phyloP scores from a whole-genome alignment of 225 moss, liverwort and hornwort species.

The Sphagnum tenellum region DNA sequence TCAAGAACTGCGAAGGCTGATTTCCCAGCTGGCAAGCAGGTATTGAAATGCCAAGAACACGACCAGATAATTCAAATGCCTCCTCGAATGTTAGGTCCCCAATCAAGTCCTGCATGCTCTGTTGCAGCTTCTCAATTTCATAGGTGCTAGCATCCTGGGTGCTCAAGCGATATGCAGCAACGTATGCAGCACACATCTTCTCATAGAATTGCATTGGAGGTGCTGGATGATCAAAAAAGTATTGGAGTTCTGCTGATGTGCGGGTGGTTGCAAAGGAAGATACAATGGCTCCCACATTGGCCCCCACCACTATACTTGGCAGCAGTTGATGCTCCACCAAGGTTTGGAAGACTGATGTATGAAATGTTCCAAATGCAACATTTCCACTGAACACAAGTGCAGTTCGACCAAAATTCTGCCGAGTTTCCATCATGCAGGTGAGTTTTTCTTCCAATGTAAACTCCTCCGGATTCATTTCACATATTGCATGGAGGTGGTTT shows the following conservation, averaged over 20 bases:
- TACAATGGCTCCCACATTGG: conserved; percentile 48
- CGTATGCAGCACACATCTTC: conserved; percentile 35
- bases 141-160: conserved; percentile 30
- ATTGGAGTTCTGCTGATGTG: conserved; percentile 34
- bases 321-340: conserved; percentile 49
- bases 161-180: conserved; percentile 36
- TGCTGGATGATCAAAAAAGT: conserved; percentile 35
- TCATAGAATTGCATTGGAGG: conserved; percentile 44
- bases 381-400: conserved; percentile 49
- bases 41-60: conserved; percentile 38
- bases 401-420: conserved; percentile 47
- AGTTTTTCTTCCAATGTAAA: conserved; percentile 46
- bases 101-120: conserved; percentile 48
- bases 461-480: conserved; percentile 36
- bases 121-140: conserved; percentile 51
- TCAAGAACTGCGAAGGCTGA: conserved; percentile 40
- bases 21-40: conserved; percentile 28
- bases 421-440: conserved; percentile 34
- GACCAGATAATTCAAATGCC: conserved; percentile 51
- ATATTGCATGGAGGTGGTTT: conserved; percentile 39
- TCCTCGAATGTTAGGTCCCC: conserved; percentile 62
- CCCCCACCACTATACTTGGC: conserved; percentile 45
- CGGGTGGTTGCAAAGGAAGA: conserved; percentile 55
- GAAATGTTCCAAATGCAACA: conserved; percentile 49
- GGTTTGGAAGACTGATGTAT: conserved; percentile 49